Conservation (phyloP, 805 yeast genomes). For the Tetrapisispora pingtungensis region DNA sequence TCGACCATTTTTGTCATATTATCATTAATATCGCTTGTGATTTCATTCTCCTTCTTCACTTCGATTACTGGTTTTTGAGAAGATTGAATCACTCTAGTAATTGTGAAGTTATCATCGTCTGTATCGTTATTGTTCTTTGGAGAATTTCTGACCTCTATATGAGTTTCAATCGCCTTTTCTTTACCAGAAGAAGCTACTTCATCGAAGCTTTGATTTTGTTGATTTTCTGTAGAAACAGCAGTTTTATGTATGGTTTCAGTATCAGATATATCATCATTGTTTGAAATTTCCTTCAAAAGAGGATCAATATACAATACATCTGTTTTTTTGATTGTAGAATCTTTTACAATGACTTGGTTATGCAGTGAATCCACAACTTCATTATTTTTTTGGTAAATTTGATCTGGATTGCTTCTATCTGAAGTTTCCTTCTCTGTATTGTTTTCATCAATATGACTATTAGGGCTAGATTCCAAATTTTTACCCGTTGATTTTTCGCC, state of each 20-base stretch:
- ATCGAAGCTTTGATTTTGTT: no score
- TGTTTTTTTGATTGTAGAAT: neutral
- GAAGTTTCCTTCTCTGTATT: neutral
- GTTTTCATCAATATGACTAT: no score
- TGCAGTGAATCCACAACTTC: no score
- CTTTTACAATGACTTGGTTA: neutral
- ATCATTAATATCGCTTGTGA: neutral
- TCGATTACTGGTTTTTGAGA: neutral
- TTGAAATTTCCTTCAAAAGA: neutral
- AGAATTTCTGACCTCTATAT: no score
- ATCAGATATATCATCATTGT: neutral
- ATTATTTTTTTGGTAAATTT: no score
- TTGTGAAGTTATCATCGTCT: neutral
- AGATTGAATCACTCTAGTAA: neutral
- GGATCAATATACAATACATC: conserved; percentile 1
- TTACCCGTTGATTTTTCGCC: neutral
- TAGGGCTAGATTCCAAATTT: no score
- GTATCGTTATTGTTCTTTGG: neutral
- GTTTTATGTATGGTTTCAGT: neutral
- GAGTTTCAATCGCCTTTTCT: no score
- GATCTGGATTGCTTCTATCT: no score
- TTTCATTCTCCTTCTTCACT: neutral
- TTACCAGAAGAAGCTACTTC: no score
- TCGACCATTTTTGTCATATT: conserved; percentile 10
- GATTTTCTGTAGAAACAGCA: no score